phyloP scores from a whole-genome alignment of 2,329 filamentous ascomycete genomes.

The Lachnellula cervina region DNA sequence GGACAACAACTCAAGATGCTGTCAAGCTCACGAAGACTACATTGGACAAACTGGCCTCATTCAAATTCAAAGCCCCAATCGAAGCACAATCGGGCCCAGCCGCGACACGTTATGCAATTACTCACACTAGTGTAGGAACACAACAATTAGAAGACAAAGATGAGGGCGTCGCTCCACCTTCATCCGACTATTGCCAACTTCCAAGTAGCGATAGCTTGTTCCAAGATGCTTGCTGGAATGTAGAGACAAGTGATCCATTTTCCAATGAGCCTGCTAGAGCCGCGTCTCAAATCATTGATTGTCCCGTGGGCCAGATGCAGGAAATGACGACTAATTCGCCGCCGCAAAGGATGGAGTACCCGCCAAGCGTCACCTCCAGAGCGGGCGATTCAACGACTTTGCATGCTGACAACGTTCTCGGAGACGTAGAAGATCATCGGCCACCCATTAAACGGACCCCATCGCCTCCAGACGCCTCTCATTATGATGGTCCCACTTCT shows the following conservation, averaged over 20 bases:
- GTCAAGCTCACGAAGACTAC: slow-evolving; percentile 25
- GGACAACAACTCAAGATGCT: slow-evolving; percentile 26
- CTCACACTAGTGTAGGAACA: neutral
- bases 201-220: slow-evolving; percentile 7
- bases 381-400: too few species aligned
- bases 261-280: neutral
- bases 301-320: too few species aligned
- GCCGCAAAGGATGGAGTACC: too few species aligned
- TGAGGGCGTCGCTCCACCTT: neutral
- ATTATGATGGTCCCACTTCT: slow-evolving; percentile 7
- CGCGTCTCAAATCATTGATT: neutral
- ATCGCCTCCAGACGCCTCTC: neutral
- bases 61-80: slow-evolving; percentile 9
- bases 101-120: neutral
- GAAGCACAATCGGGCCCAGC: too few species aligned
- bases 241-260: neutral
- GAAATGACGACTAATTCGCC: too few species aligned
- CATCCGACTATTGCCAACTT: slow-evolving; percentile 2
- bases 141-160: neutral
- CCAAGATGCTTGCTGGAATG: slow-evolving; percentile 12
- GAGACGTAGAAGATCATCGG: too few species aligned
- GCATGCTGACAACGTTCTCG: too few species aligned
- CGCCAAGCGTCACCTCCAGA: too few species aligned
- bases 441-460: neutral
- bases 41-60: slow-evolving; percentile 24